These are phyloP conservation scores for Zea luxurians DNA, from an alignment of 176 grass and related monocot species.

Conservation along the genomic window DNA sequence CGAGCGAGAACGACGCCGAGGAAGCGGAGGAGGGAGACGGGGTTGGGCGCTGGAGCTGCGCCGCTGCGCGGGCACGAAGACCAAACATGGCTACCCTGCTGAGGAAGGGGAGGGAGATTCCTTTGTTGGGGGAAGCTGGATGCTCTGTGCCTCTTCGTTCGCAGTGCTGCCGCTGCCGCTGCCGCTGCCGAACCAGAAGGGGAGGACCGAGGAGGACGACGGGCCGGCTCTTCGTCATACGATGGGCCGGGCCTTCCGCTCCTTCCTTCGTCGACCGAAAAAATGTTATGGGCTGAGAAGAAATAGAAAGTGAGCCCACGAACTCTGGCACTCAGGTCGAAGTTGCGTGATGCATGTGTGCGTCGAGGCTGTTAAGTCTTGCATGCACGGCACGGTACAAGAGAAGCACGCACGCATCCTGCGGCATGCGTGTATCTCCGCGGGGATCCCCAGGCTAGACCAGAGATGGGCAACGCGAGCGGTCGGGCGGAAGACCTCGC, in stretches of 20 bases:
- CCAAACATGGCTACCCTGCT: slow-evolving; percentile 32
- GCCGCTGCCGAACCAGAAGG: neutral
- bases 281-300: neutral
- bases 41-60: slow-evolving; percentile 29
- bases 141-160: neutral
- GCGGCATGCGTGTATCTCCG: neutral
- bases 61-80: slow-evolving; percentile 31
- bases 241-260: neutral
- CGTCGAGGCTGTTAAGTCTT: neutral
- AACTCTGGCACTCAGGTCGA: neutral
- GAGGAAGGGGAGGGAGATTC: neutral
- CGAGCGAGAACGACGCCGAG: slow-evolving; percentile 27
- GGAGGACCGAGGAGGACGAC: too few species aligned
- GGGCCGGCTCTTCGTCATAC: neutral
- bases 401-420: neutral
- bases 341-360: neutral
- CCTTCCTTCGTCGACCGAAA: neutral
- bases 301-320: neutral
- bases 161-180: neutral
- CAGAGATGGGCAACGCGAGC: slow-evolving; percentile 78
- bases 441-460: neutral
- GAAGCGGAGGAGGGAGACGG: neutral
- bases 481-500: slow-evolving; percentile 59
- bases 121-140: neutral
- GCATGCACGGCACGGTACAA: neutral